phyloP scores from a whole-genome alignment of 2,329 filamentous ascomycete genomes.

The Hypoxylon sp. region DNA sequence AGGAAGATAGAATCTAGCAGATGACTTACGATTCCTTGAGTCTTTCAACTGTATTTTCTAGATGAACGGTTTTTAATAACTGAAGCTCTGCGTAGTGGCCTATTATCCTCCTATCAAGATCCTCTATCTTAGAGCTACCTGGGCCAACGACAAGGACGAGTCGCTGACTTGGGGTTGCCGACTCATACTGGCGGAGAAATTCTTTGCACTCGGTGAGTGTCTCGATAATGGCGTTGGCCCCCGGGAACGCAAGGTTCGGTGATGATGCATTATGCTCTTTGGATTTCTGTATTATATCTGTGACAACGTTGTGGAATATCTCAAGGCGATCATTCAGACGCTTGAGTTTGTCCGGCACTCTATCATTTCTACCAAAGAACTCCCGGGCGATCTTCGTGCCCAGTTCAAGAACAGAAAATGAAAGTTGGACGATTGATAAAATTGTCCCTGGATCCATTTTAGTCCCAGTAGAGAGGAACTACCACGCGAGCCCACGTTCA shows the following conservation, averaged over 20 bases:
- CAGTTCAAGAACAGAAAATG: slow-evolving; percentile 44
- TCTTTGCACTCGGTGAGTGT: slow-evolving; percentile 47
- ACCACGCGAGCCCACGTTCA: slow-evolving; percentile 26
- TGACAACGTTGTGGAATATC: slow-evolving; percentile 38
- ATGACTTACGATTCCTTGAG: slow-evolving; percentile 30
- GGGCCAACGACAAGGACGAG: slow-evolving; percentile 37
- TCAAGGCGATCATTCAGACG: slow-evolving; percentile 45
- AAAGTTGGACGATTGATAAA: slow-evolving; percentile 46
- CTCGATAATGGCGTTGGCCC: slow-evolving; percentile 37
- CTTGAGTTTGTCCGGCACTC: slow-evolving; percentile 40
- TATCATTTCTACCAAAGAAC: slow-evolving; percentile 43
- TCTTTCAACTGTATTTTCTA: slow-evolving; percentile 22
- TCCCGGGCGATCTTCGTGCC: slow-evolving; percentile 43
- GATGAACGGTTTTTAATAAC: slow-evolving; percentile 31
- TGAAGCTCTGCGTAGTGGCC: slow-evolving; percentile 42
- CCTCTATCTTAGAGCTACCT: slow-evolving; percentile 39
- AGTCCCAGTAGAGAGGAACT: slow-evolving; percentile 35
- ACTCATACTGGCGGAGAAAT: slow-evolving; percentile 46
- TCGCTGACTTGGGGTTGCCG: slow-evolving; percentile 33
- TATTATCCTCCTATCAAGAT: slow-evolving; percentile 45
- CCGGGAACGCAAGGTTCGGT: slow-evolving; percentile 31
- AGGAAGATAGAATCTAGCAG: neutral
- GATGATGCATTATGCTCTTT: slow-evolving; percentile 30
- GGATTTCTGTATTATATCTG: slow-evolving; percentile 35
- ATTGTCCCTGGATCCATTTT: slow-evolving; percentile 47